A percentile compares a stretch with the other conserved stretches of the same genome.
Evolutionary conservation across 2,329 filamentous ascomycete species (phyloP).

Genomic region (Alternaria consortialis): DNA sequence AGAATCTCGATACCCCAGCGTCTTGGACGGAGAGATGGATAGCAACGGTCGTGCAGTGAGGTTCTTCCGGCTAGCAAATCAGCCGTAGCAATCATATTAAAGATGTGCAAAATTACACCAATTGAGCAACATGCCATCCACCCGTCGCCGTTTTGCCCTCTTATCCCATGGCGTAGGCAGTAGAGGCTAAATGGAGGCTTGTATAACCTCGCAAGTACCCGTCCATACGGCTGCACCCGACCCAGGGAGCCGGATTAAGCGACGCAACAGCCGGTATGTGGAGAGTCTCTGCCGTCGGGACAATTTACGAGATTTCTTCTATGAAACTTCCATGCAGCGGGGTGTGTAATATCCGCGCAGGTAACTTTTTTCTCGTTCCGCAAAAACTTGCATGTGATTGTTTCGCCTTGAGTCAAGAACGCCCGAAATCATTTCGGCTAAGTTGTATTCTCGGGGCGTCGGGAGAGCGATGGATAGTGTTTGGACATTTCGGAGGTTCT

Average conservation of each 20-base stretch:
- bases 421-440: conserved; percentile 15
- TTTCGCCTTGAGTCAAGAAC: conserved; percentile 14
- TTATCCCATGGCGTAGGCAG: conserved; percentile 8
- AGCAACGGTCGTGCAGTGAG: background rate
- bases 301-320: conserved; percentile 14
- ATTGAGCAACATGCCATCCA: conserved; percentile 9
- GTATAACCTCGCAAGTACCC: conserved; percentile 13
- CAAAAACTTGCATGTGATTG: conserved; percentile 21
- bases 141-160: background rate
- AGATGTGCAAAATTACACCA: conserved; percentile 6
- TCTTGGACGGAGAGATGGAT: conserved; percentile 3
- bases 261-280: conserved; percentile 24
- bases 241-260: conserved; percentile 20
- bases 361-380: background rate
- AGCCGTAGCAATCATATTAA: conserved; percentile 11
- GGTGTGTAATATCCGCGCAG: conserved; percentile 10
- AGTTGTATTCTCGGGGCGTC: conserved; percentile 14
- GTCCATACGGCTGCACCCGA: conserved; percentile 21
- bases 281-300: conserved; percentile 17
- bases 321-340: conserved; percentile 8
- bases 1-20: conserved; percentile 11
- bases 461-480: conserved; percentile 5
- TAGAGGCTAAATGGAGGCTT: conserved; percentile 24
- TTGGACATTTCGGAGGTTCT: conserved; percentile 1
- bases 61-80: conserved; percentile 19